Percentiles rank a stretch among this genome's conserved stretches.
Conservation (phyloP, 495 filamentous ascomycete species). For the Thermothielavioides terrestris region DNA sequence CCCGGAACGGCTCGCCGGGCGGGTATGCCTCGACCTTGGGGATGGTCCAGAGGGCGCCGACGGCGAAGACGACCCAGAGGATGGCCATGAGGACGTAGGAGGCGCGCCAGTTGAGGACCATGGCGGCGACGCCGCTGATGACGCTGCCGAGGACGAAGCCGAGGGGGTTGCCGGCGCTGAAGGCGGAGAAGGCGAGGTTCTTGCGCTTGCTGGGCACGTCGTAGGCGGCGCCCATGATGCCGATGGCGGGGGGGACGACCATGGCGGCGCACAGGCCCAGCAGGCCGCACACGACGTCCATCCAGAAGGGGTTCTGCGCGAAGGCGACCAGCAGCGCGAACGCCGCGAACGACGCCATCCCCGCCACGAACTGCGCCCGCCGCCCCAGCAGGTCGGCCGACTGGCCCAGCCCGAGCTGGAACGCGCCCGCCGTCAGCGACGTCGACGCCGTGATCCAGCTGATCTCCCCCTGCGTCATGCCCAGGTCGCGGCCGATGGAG, state of each 20-base stretch:
- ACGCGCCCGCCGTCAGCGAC: constrained; percentile 54
- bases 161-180: constrained; percentile 61
- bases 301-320: constrained; percentile 51
- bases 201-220: constrained; percentile 52
- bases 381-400: constrained; percentile 61
- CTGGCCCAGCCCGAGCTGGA: constrained; percentile 60
- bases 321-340: constrained; percentile 52
- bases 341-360: constrained; percentile 51
- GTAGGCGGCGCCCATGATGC: constrained; percentile 57
- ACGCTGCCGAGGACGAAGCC: constrained; percentile 63
- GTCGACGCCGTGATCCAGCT: constrained; percentile 64
- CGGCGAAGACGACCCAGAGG: constrained; percentile 51
- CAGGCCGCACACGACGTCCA: constrained; percentile 56
- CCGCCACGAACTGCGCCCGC: constrained; percentile 50
- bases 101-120: constrained; percentile 56
- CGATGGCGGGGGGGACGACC: constrained; percentile 58
- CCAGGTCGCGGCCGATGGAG: constrained; percentile 50
- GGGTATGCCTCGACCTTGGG: constrained; percentile 47
- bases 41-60: constrained; percentile 53
- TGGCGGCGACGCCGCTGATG: constrained; percentile 52
- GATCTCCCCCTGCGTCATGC: constrained; percentile 60
- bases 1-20: constrained; percentile 36
- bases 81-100: constrained; percentile 53
- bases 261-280: constrained; percentile 55
- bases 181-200: constrained; percentile 63